phyloP scores from a whole-genome alignment of 2,329 filamentous ascomycete species.

The Xylaria sp. region DNA sequence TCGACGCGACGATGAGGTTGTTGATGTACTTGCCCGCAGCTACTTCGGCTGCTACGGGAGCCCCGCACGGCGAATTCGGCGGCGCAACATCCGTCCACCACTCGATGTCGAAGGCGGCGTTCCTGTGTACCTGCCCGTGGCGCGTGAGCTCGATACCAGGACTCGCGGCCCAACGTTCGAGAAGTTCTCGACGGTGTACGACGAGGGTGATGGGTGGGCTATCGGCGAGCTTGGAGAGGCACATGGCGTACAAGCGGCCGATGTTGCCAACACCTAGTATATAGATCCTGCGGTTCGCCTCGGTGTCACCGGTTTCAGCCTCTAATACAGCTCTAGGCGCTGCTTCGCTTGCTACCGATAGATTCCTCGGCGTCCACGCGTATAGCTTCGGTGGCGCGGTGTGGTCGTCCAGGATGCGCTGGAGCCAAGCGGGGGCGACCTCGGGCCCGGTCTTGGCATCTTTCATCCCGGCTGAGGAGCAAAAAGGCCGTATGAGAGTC shows the following conservation, averaged over 20 bases:
- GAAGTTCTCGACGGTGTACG: slow-evolving; percentile 65
- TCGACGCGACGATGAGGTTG: slow-evolving; percentile 80
- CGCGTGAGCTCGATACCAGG: slow-evolving; percentile 55
- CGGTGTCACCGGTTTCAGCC: neutral
- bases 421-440: slow-evolving; percentile 33
- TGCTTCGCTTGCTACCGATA: slow-evolving; percentile 7
- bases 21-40: slow-evolving; percentile 56
- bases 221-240: slow-evolving; percentile 63
- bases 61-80: slow-evolving; percentile 44
- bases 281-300: slow-evolving; percentile 62
- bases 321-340: neutral
- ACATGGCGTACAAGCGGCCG: slow-evolving; percentile 78
- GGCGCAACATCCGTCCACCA: slow-evolving; percentile 58
- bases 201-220: slow-evolving; percentile 80
- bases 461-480: slow-evolving; percentile 5
- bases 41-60: slow-evolving; percentile 48
- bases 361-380: slow-evolving; percentile 39
- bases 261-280: slow-evolving; percentile 83
- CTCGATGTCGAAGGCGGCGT: slow-evolving; percentile 55
- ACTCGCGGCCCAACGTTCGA: slow-evolving; percentile 53
- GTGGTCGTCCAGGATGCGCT: slow-evolving; percentile 29
- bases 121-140: slow-evolving; percentile 39
- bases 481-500: neutral
- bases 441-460: neutral
- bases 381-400: slow-evolving; percentile 34